Evolutionary conservation across 352 stramenopile genomes (phyloP), one percentile per base, ranked within the genome.

Genomic region (Globisporangium perplexum): DNA sequence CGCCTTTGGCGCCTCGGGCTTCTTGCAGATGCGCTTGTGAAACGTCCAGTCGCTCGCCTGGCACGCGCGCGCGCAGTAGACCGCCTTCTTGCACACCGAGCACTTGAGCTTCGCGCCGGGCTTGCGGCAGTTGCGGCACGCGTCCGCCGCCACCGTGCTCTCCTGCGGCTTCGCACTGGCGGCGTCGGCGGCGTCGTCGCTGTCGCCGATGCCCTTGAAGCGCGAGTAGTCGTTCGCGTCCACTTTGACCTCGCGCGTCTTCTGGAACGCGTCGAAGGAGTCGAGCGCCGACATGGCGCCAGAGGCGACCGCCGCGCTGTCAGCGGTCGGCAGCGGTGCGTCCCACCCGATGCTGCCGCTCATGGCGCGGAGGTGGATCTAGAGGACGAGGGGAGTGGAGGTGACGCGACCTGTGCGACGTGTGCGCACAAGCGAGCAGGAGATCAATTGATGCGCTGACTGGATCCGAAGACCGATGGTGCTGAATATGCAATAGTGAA

Each of bases 11-110:
- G 62, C 62, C 44, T 86, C 80, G 12, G 83, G 81, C 52, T 91
- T 92, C 69, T 90, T 92, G 60, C 83, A 94, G n/a, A 76, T 91
- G 53, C 81, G 81, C 61, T 90, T 91, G 74, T 94, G 83, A 69
- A 90, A 94, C 46, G 67, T 67, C 83, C 83, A 94, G 63, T 94
- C 83, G 58, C 77, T 87, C 28, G 80, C 78, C 54, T 94, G 84
- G 55, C 84, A 94, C 59, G 74, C 61, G 45, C 84, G 75, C 41
- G 78, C 74, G 56, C 84, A 94, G 62, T 94, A 94, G 26, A 83
- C 66, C 31, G 74, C 82, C 62, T 91, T 91, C 72, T 93, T 94
- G 58, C 84, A 94, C 44, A 93, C 68, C 20, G 79, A 90, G 67
- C 84, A 94, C 72, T 92, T 92, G 59, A 94, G 82, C 53, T 88